Base-by-base conservation (phyloP, 495 filamentous ascomycete genomes). In the Lophiotrema nucula region DNA sequence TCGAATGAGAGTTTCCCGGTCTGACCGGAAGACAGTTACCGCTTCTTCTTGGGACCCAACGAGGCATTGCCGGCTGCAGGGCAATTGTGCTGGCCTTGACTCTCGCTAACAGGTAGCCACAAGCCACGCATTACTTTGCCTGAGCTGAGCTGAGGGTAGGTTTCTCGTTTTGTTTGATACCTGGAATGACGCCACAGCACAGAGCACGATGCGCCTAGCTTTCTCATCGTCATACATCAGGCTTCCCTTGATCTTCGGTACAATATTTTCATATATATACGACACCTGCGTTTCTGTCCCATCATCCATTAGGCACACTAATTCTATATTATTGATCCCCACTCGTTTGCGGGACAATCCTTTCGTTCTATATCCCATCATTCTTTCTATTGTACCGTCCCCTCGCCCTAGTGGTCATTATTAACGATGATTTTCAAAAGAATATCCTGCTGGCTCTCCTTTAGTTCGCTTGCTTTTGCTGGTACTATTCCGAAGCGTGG, bases 391-490 rank as follows among this genome's bases (percentile, higher is more conserved):
- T n/a, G 26, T 41, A 43, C 19, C 19, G 8, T 13, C 10, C 18
- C 19, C 11, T n/a, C 10, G 2, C n/a, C n/a, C n/a, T n/a, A n/a
- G n/a, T n/a, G n/a, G 4, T 47, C 53, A 2, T 46, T 25, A 16
- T 25, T 19, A 16, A 54, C 11, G n/a, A 65, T 60, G 56, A 42
- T 65, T 19, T 24, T 60, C 16, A 21, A 27, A n/a, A 42, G 6
- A 28, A 15, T 38, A 51, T 24, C 41, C 28, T 56, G 19, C 47
- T 60, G 50, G 51, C 35, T 65, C 19, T 46, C 50, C 18, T 28
- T 65, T 13, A 38, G 45, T 13, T 56, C 62, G 15, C 41, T 57
- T 35, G 22, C 57, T 43, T 25, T 56, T 51, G 44, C 56, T 18
- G 47, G 45, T 44, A 31, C 33, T 3, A 47, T 65, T 25, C 62